A percentile compares a stretch with the other conserved stretches of the same genome.
These are phyloP conservation scores for Rhodosporidiobolus sp. DNA, from an alignment of 768 basidiomycete genomes.

Conservation along the genomic window DNA sequence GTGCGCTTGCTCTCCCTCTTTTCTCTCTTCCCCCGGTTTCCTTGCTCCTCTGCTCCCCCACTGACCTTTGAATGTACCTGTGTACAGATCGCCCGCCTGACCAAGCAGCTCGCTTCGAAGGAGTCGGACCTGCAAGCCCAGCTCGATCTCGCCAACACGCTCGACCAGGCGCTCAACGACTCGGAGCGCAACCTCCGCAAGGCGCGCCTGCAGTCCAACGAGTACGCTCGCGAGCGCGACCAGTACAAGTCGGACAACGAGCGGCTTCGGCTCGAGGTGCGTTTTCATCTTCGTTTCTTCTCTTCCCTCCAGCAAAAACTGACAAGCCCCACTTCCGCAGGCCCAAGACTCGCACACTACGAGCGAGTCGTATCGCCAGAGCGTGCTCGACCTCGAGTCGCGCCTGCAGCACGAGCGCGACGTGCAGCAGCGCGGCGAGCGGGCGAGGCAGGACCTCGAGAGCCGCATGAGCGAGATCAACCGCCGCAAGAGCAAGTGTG, in stretches of 20 bases:
- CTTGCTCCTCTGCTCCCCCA: constrained; percentile 35
- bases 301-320: neutral
- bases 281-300: constrained; percentile 57
- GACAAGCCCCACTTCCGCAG: constrained; percentile 50
- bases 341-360: constrained; percentile 75
- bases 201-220: constrained; percentile 87
- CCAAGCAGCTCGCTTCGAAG: constrained; percentile 89
- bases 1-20: neutral
- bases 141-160: constrained; percentile 78
- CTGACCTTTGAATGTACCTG: neutral
- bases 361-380: constrained; percentile 65
- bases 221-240: constrained; percentile 81
- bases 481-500: constrained; percentile 86
- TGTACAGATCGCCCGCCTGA: constrained; percentile 83
- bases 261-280: constrained; percentile 69
- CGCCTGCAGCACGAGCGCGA: constrained; percentile 78
- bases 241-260: constrained; percentile 64
- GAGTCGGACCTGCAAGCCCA: constrained; percentile 86
- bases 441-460: constrained; percentile 80
- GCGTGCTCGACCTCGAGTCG: constrained; percentile 54
- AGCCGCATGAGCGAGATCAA: constrained; percentile 78
- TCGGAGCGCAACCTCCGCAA: constrained; percentile 94
- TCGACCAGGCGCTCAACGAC: constrained; percentile 82
- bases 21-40: constrained; percentile 68
- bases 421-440: constrained; percentile 66